Base-by-base conservation (phyloP, 495 filamentous ascomycete genomes). In the Aspergillus sclerotioniger region DNA sequence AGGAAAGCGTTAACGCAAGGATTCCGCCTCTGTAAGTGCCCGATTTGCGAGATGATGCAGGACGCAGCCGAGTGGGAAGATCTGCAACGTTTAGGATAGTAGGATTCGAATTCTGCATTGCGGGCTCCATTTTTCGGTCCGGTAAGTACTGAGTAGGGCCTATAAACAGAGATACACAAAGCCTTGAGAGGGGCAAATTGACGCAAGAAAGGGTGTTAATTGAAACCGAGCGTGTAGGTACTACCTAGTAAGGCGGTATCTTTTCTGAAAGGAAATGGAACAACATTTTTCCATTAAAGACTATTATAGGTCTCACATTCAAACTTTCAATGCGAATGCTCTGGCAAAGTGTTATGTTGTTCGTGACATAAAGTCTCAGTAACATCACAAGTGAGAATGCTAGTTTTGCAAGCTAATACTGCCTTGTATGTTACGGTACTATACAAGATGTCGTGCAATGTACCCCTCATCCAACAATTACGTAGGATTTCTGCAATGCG, bases 31-130 rank as follows among this genome's bases (percentile, higher is more conserved):
- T 67, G 35, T 75, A 71, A 13, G 73, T 65, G 15, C 76, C 73
- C n/a, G 74, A 72, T 59, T 77, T 77, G 44, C 69, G 65, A 58
- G 76, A 76, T 43, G 66, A 57, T 58, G 70, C 35, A 63, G 83
- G 61, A 69, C 84, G 81, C 59, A 83, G 78, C 28, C 90, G 82
- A 31, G 89, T 90, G n/a, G 95, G 94, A 28, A 98, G 87, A 70
- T 98, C 90, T 21, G 92, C 91, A 54, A 83, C 83, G 68, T 87
- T 94, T 53, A 98, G 79, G 67, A 98, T 92, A 20, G 91, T 96
- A 53, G 94, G 94, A 77, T 98, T 98, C 54, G 87, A 90, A 71
- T 98, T 98, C 60, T 96, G 87, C 41, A 89, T 78, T 67, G 84
- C 80, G 57, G 73, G 71, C 28, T 64, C 62, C 67, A 72, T 74